Percentiles rank a stretch among this genome's conserved stretches.
Evolutionary conservation across 371 early-diverging fungal genomes (phyloP).

Genomic region (Mycotypha africana): DNA sequence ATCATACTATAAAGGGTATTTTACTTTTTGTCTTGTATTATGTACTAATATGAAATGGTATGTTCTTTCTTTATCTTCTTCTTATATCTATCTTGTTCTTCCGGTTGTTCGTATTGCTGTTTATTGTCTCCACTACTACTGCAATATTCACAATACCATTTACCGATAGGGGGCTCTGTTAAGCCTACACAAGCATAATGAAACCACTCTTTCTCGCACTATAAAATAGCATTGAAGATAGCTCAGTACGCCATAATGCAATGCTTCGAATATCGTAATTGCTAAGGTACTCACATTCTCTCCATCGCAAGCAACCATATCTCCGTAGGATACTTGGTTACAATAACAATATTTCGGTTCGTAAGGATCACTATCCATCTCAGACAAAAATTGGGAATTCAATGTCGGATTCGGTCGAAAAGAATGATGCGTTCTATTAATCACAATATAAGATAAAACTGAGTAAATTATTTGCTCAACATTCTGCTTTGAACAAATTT

Average conservation of each 20-base stretch:
- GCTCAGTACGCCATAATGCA: background rate
- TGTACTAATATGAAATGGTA: too few species aligned
- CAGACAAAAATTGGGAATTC: constrained; percentile 29
- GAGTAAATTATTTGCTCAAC: background rate
- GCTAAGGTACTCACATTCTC: constrained; percentile 61
- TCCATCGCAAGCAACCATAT: constrained; percentile 97
- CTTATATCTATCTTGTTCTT: too few species aligned
- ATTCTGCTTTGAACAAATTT: background rate
- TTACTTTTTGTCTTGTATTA: too few species aligned
- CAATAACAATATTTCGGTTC: constrained; percentile 96
- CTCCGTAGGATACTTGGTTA: constrained; percentile 93
- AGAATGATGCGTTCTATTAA: constrained; percentile 27
- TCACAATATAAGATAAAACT: background rate
- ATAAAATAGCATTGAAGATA: constrained; percentile 4
- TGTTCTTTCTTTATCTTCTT: too few species aligned
- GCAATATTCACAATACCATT: constrained; percentile 88
- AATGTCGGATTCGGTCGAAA: constrained; percentile 29
- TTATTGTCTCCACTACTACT: too few species aligned
- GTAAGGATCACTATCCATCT: constrained; percentile 88
- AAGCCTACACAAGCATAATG: constrained; percentile 92
- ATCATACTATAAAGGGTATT: too few species aligned
- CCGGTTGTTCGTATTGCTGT: too few species aligned
- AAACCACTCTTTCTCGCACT: constrained; percentile 95
- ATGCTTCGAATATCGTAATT: background rate
- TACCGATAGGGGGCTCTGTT: constrained; percentile 78